Percentiles rank a stretch among this genome's conserved stretches.
phyloP scores from a whole-genome alignment of 2,329 filamentous ascomycete species.

The Diaporthe helianthi region DNA sequence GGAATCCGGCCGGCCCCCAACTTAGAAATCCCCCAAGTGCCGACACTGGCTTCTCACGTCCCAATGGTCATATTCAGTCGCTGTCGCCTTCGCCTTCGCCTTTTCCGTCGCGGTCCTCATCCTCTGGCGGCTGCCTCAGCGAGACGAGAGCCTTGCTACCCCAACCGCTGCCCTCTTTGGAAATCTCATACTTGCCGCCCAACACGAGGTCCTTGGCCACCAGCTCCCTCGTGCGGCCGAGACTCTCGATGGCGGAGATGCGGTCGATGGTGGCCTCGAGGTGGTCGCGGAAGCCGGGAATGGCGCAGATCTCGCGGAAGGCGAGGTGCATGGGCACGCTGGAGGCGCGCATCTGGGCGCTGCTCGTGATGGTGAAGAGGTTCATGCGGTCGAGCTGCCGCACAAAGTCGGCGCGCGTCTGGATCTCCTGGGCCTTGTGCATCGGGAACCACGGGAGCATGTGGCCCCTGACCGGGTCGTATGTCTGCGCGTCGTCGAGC shows the following conservation, averaged over 20 bases:
- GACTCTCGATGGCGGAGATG: conserved; percentile 90
- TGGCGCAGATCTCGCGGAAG: conserved; percentile 81
- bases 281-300: conserved; percentile 81
- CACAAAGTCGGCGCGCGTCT: conserved; percentile 96
- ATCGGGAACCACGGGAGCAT: conserved; percentile 81
- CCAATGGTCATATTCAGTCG: background rate
- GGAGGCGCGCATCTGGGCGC: conserved; percentile 87
- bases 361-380: conserved; percentile 90
- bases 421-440: conserved; percentile 85
- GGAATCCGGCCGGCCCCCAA: background rate
- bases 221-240: conserved; percentile 91
- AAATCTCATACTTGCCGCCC: conserved; percentile 78
- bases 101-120: conserved; percentile 43
- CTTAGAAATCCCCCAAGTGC: too few relatives aligned
- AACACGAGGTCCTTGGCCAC: conserved; percentile 94
- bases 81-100: background rate
- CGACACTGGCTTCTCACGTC: background rate
- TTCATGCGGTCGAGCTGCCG: conserved; percentile 91
- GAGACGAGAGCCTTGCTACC: conserved; percentile 49
- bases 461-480: conserved; percentile 72
- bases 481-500: conserved; percentile 67
- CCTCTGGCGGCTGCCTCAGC: conserved; percentile 46
- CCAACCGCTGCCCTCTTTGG: conserved; percentile 44
- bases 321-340: conserved; percentile 96
- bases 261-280: conserved; percentile 83